Conservation (phyloP, 1,139 yeast species). For the Meyerozyma athensensis region DNA sequence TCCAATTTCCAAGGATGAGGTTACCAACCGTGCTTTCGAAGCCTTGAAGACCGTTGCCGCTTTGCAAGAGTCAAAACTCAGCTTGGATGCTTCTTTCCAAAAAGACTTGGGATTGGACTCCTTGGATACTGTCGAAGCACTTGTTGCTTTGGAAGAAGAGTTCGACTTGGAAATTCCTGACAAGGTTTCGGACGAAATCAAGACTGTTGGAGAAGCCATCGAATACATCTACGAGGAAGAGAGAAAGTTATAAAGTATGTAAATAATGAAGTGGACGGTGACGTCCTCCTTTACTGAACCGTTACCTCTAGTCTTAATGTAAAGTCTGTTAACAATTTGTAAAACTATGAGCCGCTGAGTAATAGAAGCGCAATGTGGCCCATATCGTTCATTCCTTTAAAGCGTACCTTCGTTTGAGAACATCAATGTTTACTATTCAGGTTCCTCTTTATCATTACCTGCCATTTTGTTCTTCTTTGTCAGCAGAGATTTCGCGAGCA, state of each 20-base stretch:
- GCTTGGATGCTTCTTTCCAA: slow-evolving; percentile 46
- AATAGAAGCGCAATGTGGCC: too few relatives aligned
- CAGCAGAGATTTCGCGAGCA: too few relatives aligned
- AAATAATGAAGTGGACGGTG: slow-evolving; percentile 3
- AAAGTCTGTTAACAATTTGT: too few relatives aligned
- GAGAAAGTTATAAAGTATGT: slow-evolving; percentile 31
- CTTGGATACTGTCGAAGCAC: slow-evolving; percentile 64
- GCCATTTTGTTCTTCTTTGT: too few relatives aligned
- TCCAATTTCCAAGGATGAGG: slow-evolving; percentile 45
- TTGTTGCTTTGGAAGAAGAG: slow-evolving; percentile 70
- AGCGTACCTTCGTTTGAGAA: too few relatives aligned
- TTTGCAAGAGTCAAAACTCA: slow-evolving; percentile 42
- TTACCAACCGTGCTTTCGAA: slow-evolving; percentile 44
- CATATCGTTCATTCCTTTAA: too few relatives aligned
- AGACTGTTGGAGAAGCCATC: slow-evolving; percentile 65
- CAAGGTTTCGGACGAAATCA: slow-evolving; percentile 62
- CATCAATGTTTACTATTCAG: too few relatives aligned
- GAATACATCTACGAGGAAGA: slow-evolving; percentile 53
- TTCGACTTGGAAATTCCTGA: slow-evolving; percentile 69
- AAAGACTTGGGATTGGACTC: slow-evolving; percentile 69
- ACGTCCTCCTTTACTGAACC: too few relatives aligned
- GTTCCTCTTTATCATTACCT: too few relatives aligned
- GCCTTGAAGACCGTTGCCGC: slow-evolving; percentile 50
- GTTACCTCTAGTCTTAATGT: not conserved
- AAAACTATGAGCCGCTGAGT: too few relatives aligned